A percentile compares a stretch with the other conserved stretches of the same genome.
phyloP scores from a whole-genome alignment of 1,284 basidiomycete genomes.

The Ustilago lituana region DNA sequence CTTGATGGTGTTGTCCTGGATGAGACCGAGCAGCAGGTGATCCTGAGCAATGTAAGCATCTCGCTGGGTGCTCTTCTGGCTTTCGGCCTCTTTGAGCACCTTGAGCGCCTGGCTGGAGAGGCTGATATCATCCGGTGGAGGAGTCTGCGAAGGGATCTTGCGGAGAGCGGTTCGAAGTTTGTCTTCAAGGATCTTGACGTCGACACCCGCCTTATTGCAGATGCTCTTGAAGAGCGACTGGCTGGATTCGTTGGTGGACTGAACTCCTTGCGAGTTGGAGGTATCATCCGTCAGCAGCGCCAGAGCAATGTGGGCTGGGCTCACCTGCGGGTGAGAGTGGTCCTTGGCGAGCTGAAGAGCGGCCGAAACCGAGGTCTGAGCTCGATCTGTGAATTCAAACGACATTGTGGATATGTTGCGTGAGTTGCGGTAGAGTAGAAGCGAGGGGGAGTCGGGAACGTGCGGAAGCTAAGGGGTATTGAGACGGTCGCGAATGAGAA shows the following conservation, averaged over 20 bases:
- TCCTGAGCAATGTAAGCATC: slow-evolving; percentile 95
- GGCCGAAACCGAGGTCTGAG: slow-evolving; percentile 74
- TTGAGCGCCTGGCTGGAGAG: slow-evolving; percentile 55
- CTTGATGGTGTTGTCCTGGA: slow-evolving; percentile 77
- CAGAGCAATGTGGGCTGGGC: slow-evolving; percentile 79
- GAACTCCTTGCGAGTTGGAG: slow-evolving; percentile 54
- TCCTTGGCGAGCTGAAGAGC: slow-evolving; percentile 84
- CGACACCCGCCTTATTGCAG: slow-evolving; percentile 80
- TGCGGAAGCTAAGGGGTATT: no score
- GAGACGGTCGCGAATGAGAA: no score
- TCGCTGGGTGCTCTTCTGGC: slow-evolving; percentile 70
- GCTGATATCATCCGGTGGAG: slow-evolving; percentile 61
- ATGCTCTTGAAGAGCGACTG: slow-evolving; percentile 78
- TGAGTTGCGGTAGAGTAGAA: neutral
- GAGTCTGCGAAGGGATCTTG: slow-evolving; percentile 64
- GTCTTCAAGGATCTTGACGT: slow-evolving; percentile 69
- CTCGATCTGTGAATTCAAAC: slow-evolving; percentile 79
- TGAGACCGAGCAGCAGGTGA: slow-evolving; percentile 78
- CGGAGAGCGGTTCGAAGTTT: slow-evolving; percentile 54
- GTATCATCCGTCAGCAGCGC: slow-evolving; percentile 74
- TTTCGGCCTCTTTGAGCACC: slow-evolving; percentile 60
- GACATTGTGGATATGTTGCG: slow-evolving; percentile 37
- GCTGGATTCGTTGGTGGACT: slow-evolving; percentile 62
- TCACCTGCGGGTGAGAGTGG: slow-evolving; percentile 77
- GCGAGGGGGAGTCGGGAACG: neutral